Conservation (phyloP, 768 basidiomycete species). For the Leccinum longicurvipes region DNA sequence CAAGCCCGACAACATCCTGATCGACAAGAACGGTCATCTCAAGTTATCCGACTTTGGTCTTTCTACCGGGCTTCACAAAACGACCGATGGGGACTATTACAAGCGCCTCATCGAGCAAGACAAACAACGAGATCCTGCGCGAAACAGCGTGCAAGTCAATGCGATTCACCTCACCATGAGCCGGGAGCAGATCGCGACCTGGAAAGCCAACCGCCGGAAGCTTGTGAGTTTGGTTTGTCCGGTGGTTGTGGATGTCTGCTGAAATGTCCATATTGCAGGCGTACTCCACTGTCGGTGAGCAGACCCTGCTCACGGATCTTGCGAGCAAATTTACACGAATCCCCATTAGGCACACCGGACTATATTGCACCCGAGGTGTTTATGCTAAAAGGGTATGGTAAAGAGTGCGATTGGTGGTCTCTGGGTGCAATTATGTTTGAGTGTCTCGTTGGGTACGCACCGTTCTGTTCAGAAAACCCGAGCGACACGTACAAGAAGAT, state of each 20-base stretch:
- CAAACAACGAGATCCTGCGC: constrained; percentile 57
- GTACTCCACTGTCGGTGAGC: constrained; percentile 77
- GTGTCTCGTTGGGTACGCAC: constrained; percentile 96
- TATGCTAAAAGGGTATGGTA: constrained; percentile 94
- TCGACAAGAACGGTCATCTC: constrained; percentile 94
- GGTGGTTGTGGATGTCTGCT: background rate
- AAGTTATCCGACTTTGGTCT: constrained; percentile 98
- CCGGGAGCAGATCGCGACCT: constrained; percentile 94
- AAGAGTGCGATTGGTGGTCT: constrained; percentile 99
- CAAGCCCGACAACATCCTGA: constrained; percentile 98
- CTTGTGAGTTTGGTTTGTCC: constrained; percentile 48
- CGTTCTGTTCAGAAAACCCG: constrained; percentile 96
- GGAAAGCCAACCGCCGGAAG: constrained; percentile 98
- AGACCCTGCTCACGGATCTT: background rate
- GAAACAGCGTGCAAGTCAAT: constrained; percentile 98
- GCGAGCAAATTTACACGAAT: background rate
- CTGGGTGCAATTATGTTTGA: constrained; percentile 99
- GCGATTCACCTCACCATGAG: constrained; percentile 97
- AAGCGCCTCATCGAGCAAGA: constrained; percentile 84
- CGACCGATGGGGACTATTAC: constrained; percentile 91
- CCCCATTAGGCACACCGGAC: constrained; percentile 28
- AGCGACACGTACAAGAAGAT: constrained; percentile 99
- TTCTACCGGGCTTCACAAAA: constrained; percentile 96
- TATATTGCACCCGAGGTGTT: constrained; percentile 98
- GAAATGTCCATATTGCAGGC: constrained; percentile 50